Evolutionary conservation across 2,329 filamentous ascomycete species (phyloP), one percentile per base, ranked within the genome.

Genomic region (Amesomyces nigricolor): DNA sequence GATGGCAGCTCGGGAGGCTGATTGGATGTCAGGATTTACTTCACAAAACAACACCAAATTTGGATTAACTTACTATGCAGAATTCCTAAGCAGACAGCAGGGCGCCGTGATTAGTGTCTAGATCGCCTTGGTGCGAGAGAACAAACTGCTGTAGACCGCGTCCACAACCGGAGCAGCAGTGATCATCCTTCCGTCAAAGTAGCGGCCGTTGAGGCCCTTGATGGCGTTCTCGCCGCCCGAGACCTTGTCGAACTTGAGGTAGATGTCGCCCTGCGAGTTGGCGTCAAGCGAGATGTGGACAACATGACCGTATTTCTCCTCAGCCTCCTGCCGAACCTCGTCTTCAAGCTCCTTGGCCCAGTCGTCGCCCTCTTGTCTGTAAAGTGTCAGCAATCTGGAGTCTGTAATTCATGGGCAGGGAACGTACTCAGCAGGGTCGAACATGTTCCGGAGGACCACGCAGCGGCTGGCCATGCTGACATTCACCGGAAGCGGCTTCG

Each of bases 61-160:
- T 6, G 26, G 47, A 7, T 47, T 10, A 42, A n/a, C 65, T 56
- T 51, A 59, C 61, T 51, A 57, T 59, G 53, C 54, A 58, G 59
- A 63, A 72, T 77, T 77, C 78, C 80, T 80, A 68, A 79, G 72
- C 62, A 63, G 49, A 54, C 54, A 60, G 47, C 22, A 51, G 48
- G 53, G 70, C 70, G 71, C 73, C 74, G 73, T 69, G 62, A 79
- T 81, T 81, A 82, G 78, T 76, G 71, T 75, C 77, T 75, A 91
- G 66, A 91, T 88, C 72, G 87, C 87, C 74, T 88, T 88, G 66
- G 87, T 89, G 71, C 88, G 86, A 73, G 87, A 88, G 78, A 94
- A 96, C 74, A 95, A 83, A 80, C 88, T 95, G 83, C 89, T 94
- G 84, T 97, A 99, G 76, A 99, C 90, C 68, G 92, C 92, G 74